Evolutionary conservation across 208 protist genomes (phyloP), one percentile per base, ranked within the genome.

Genomic region (Herpetomonas samuelpessoai): DNA sequence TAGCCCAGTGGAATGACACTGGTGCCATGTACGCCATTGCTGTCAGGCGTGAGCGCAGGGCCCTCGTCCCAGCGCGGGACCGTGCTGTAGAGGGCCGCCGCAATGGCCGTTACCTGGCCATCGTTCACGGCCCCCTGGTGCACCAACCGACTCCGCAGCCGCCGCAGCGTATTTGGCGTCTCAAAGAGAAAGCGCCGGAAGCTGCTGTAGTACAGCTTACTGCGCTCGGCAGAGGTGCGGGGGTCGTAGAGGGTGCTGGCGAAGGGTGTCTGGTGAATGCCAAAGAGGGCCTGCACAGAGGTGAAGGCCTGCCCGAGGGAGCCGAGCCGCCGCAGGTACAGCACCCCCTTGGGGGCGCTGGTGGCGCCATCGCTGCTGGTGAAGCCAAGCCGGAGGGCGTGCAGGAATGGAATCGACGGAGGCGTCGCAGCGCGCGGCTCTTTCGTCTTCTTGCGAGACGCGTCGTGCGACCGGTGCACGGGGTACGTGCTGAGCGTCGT

Each of bases 181-280:
- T 64, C 38, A 19, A 31, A 52, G 21, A 83, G 60, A 14, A 76
- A 12, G n/a, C 56, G 24, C 25, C 67, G 48, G 48, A 84, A 27
- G 22, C 59, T 68, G 45, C 47, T 21, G 53, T 67, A 54, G 62
- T 75, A 86, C 28, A 38, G 27, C 19, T 46, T 22, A 51, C 71
- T 79, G 19, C 51, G 45, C 26, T 60, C 51, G 2, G 82, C 76
- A 28, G 67, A 73, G 50, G 68, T 22, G 46, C 72, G 70, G 6
- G 88, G 84, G 57, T 92, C 68, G 61, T 87, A 85, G 29, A 95
- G 52, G 29, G 81, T 82, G 25, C 31, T 51, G 10, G 75, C 76
- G 55, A 95, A 87, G 18, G 47, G 57, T 22, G 81, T 88, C 16
- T 61, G 46, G 24, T 74, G 53, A 14, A 92, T 73, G 10, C 55